A percentile compares a stretch with the other conserved stretches of the same genome.
Conservation (phyloP, 495 filamentous ascomycete genomes). For the Talaromyces nanjingensis region DNA sequence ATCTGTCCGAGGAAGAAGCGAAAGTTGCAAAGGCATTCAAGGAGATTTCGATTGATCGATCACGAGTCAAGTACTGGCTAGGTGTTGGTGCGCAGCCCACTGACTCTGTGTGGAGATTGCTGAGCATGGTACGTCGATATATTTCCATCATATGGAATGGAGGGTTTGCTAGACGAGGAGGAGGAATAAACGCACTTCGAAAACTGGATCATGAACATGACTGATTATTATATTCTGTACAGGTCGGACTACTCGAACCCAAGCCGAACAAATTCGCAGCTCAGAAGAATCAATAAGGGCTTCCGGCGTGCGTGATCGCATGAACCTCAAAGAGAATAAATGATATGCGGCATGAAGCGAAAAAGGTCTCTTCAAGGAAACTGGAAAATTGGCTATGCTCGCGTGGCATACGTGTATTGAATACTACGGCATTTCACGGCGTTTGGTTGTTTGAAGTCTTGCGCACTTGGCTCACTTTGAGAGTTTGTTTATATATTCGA, state of each 20-base stretch:
- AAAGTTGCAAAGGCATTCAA: slow-evolving; percentile 56
- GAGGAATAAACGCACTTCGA: too few relatives aligned
- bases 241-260: slow-evolving; percentile 8
- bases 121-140: slow-evolving; percentile 68
- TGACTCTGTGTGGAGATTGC: slow-evolving; percentile 77
- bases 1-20: slow-evolving; percentile 57
- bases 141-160: too few relatives aligned
- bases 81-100: slow-evolving; percentile 94
- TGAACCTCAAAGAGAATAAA: background rate
- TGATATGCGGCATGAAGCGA: background rate
- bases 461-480: background rate
- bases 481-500: background rate
- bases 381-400: background rate
- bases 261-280: slow-evolving; percentile 5
- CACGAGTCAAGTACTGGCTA: slow-evolving; percentile 87
- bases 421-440: background rate
- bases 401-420: background rate
- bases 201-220: too few relatives aligned
- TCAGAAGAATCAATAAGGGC: slow-evolving; percentile 3
- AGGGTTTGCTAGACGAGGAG: too few relatives aligned
- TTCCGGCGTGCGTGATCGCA: background rate
- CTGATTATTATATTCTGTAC: background rate
- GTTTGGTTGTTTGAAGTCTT: slow-evolving; percentile 4
- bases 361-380: background rate
- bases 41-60: slow-evolving; percentile 78